These are phyloP conservation scores for Neoarthrinium moseri DNA, from an alignment of 2,329 filamentous ascomycete genomes.

Conservation along the genomic window DNA sequence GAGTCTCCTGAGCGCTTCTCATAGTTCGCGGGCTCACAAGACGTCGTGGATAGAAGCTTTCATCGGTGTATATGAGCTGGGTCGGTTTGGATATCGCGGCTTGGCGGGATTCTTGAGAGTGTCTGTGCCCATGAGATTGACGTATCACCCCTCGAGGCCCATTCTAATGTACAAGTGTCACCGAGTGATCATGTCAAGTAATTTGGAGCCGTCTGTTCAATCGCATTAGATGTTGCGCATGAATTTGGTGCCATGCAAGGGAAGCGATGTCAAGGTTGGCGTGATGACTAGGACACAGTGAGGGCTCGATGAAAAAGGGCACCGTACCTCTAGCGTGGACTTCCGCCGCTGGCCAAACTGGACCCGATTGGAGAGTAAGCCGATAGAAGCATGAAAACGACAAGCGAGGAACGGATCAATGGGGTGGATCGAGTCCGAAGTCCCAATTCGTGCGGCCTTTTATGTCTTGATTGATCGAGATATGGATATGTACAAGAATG, in stretches of 20 bases:
- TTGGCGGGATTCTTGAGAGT: slow-evolving; percentile 19
- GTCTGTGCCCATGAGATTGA: slow-evolving; percentile 9
- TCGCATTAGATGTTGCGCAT: slow-evolving; percentile 8
- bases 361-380: background rate
- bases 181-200: slow-evolving; percentile 17
- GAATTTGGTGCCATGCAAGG: background rate
- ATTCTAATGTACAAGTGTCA: slow-evolving; percentile 19
- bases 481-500: slow-evolving; percentile 7
- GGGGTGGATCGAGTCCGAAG: background rate
- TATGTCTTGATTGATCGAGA: slow-evolving; percentile 4
- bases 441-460: background rate
- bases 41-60: slow-evolving; percentile 18
- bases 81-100: slow-evolving; percentile 23
- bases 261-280: background rate
- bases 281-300: background rate
- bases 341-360: background rate
- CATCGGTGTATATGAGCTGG: slow-evolving; percentile 28
- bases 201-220: slow-evolving; percentile 18
- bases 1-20: slow-evolving; percentile 23
- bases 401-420: background rate
- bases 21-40: slow-evolving; percentile 25
- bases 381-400: slow-evolving; percentile 7
- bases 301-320: slow-evolving; percentile 2
- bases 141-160: slow-evolving; percentile 16
- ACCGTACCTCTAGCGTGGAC: slow-evolving; percentile 10